Percentiles rank a stretch among this genome's conserved stretches.
phyloP scores from a whole-genome alignment of 208 protist genomes.

The Porcisia hertigi region DNA sequence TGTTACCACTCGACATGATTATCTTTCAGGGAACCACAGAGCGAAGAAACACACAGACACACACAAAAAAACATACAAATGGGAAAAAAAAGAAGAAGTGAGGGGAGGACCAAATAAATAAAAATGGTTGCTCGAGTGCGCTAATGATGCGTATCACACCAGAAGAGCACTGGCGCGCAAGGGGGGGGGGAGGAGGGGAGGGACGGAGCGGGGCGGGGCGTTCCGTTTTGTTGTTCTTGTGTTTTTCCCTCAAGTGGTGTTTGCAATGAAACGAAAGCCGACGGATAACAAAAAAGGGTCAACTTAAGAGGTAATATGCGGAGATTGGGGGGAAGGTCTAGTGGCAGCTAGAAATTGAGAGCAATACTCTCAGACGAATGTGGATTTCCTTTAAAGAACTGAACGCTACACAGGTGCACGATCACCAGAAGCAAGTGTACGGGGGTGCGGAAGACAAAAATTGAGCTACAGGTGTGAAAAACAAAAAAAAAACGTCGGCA shows the following conservation, averaged over 20 bases:
- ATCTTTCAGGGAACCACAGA: not conserved
- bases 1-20: slow-evolving; percentile 45
- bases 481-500: not conserved
- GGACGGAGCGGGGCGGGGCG: too few relatives aligned
- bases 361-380: not conserved
- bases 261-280: not conserved
- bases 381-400: not conserved
- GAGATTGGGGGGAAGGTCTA: not conserved
- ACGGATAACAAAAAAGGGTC: not conserved
- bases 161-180: not conserved
- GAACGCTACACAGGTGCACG: not conserved
- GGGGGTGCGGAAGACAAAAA: not conserved
- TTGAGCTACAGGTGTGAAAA: not conserved
- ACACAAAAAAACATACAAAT: not conserved
- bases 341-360: not conserved
- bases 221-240: not conserved
- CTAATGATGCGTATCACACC: not conserved
- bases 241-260: not conserved
- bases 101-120: slow-evolving; percentile 17
- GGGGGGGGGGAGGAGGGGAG: not conserved
- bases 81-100: not conserved
- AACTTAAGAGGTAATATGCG: not conserved
- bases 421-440: not conserved
- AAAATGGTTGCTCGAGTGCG: not conserved
- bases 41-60: slow-evolving; percentile 1